Conservation (phyloP, 139 green algal genomes). For the Tetraselmis striata region DNA sequence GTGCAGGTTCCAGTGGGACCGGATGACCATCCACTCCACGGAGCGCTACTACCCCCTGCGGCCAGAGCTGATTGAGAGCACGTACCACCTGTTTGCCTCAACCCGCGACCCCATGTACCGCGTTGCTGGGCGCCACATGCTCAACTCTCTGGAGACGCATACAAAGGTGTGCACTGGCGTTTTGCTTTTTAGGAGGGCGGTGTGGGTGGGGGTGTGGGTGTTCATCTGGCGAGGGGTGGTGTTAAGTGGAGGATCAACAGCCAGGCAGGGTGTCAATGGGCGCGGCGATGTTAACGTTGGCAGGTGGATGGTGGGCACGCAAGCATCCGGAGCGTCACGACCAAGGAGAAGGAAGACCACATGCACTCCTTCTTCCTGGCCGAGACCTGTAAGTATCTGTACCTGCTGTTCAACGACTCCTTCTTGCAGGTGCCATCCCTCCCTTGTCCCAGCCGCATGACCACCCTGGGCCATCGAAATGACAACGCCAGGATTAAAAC, state of each 20-base stretch:
- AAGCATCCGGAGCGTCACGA: background rate
- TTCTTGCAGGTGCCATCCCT: background rate
- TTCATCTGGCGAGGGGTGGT: background rate
- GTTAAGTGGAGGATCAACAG: background rate
- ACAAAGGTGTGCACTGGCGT: conserved; percentile 3
- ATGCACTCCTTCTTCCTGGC: conserved; percentile 89
- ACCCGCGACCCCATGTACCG: conserved; percentile 36
- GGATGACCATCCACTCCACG: background rate
- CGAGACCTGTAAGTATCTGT: conserved; percentile 88
- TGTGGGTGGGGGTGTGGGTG: background rate
- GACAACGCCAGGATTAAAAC: too few relatives aligned
- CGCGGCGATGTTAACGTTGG: too few relatives aligned
- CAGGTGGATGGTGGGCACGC: background rate
- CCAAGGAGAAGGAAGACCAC: conserved; percentile 54
- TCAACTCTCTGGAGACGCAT: background rate
- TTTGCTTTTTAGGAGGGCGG: background rate
- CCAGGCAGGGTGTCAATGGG: too few relatives aligned
- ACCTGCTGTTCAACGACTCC: conserved; percentile 50
- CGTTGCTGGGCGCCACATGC: background rate
- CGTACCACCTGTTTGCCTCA: conserved; percentile 33
- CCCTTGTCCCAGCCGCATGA: too few relatives aligned
- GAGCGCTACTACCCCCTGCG: conserved; percentile 9
- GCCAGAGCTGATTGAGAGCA: conserved; percentile 1
- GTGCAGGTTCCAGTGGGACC: background rate
- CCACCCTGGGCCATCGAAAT: too few relatives aligned